Evolutionary conservation across 371 early-diverging fungal species (phyloP), one percentile per base, ranked within the genome.

Genomic region (Rhizomucor pusillus): DNA sequence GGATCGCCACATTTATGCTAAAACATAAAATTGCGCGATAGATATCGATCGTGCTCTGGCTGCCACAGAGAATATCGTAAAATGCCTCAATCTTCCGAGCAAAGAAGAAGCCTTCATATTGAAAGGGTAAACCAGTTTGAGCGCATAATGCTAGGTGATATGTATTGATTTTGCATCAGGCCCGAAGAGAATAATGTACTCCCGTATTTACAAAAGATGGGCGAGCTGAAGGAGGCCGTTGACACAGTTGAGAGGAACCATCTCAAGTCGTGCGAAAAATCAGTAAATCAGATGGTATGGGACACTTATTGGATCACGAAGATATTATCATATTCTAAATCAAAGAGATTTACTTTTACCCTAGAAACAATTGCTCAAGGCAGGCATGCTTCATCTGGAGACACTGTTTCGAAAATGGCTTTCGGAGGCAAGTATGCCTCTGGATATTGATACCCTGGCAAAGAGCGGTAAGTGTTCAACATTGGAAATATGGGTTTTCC

Each of bases 81-180:
- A 82, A 39, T 91, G 88, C 59, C 79, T 89, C 54, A 92, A 92
- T 56, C 73, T 90, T 47, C 88, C 88, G 4, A 80, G 84, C 33
- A 77, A 81, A 65, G 91, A 92, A 61, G 88, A 90, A 34, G 73
- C 80, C 0, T 81, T 80, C 16, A 86, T 92, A 33, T 61, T 81
- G 33, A 82, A 78, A 69, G 79, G 79, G 73, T 77, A 66, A 49
- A n/a, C n/a, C n/a, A n/a, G n/a, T n/a, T n/a, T n/a, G n/a, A 19
- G 18, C 19, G 16, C 6, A 5, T 43, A 43, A 16, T 43, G 16
- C 7, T 43, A 14, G 7, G 20, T 24, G 19, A 18, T 19, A 46
- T 11, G 19, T 50, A 5, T 9, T 24, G 5, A 12, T n/a, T 1
- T 18, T 29, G 6, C 1, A n/a, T 19, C 56, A 77, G 80, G 35